Evolutionary conservation across 148 eudicot genomes (phyloP).

Genomic region (Camellia lanceoleosa): DNA sequence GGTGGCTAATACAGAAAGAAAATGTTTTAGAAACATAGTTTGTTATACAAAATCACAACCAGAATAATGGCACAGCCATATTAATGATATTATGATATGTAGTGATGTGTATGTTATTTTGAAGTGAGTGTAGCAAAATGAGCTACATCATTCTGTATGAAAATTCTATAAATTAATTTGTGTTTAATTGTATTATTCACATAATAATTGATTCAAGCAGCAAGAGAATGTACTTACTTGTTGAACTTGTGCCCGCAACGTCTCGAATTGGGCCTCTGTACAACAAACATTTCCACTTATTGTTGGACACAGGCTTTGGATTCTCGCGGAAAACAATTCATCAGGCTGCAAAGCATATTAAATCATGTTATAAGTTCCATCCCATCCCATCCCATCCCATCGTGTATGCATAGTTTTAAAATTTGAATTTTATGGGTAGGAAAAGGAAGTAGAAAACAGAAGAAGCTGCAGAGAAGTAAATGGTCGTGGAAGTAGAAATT

Average conservation of each 20-base stretch:
- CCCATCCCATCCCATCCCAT: slow-evolving; percentile 16
- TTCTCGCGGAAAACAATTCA: slow-evolving; percentile 59
- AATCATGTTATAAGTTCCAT: slow-evolving; percentile 6
- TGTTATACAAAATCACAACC: no score
- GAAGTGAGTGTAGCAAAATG: no score
- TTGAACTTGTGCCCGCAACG: slow-evolving; percentile 63
- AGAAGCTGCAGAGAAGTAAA: neutral
- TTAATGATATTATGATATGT: no score
- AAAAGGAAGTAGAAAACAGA: neutral
- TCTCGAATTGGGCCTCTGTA: slow-evolving; percentile 63
- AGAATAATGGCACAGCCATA: no score
- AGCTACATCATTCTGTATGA: no score
- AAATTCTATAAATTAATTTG: no score
- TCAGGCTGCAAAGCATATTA: slow-evolving; percentile 47
- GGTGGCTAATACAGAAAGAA: no score
- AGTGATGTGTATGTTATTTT: no score
- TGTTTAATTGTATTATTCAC: no score
- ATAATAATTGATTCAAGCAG: neutral
- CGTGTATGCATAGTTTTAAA: neutral
- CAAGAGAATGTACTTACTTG: slow-evolving; percentile 39
- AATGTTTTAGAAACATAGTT: no score
- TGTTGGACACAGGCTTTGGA: slow-evolving; percentile 67
- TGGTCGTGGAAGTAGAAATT: neutral
- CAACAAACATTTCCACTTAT: slow-evolving; percentile 64
- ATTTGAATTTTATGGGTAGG: neutral